A percentile compares a stretch with the other conserved stretches of the same genome.
Evolutionary conservation across 1,284 basidiomycete genomes (phyloP).

Genomic region (Trichosporon sp.): DNA sequence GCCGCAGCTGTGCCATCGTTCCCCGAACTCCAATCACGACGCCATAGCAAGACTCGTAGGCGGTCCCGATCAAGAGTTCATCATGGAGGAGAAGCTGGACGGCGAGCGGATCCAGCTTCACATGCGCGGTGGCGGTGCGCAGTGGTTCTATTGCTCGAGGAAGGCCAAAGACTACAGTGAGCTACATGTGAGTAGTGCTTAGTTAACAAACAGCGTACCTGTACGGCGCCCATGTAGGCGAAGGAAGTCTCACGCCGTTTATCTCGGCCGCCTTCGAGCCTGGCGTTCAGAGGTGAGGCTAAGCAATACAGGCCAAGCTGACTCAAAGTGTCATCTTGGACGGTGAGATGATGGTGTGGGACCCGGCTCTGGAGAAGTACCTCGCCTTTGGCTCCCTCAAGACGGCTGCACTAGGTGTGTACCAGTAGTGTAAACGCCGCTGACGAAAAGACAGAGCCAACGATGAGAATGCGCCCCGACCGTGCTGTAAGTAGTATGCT

Average conservation of each 20-base stretch:
- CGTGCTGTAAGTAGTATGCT: conserved; percentile 65
- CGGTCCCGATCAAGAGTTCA: conserved; percentile 58
- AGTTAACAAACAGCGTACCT: conserved; percentile 53
- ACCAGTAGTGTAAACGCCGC: conserved; percentile 1
- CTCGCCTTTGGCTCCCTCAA: conserved; percentile 88
- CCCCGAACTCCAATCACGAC: conserved; percentile 63
- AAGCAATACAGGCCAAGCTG: background rate
- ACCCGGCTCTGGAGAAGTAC: conserved; percentile 75
- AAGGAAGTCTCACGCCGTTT: conserved; percentile 77
- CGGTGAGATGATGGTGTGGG: conserved; percentile 96
- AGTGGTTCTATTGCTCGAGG: conserved; percentile 86
- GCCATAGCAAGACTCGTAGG: conserved; percentile 77
- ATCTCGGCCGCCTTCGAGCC: conserved; percentile 69
- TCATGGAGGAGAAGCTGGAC: conserved; percentile 93
- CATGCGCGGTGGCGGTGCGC: conserved; percentile 64
- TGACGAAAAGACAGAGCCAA: conserved; percentile 58
- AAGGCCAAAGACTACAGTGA: conserved; percentile 87
- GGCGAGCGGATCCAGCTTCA: conserved; percentile 93
- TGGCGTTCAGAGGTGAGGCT: conserved; percentile 67
- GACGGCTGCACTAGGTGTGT: conserved; percentile 71
- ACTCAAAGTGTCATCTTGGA: conserved; percentile 73
- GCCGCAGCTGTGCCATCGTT: conserved; percentile 87
- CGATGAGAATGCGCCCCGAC: conserved; percentile 66
- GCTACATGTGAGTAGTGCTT: background rate
- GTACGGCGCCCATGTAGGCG: conserved; percentile 73